Evolutionary conservation across 495 filamentous ascomycete species (phyloP).

Genomic region (Cercophora scortea): DNA sequence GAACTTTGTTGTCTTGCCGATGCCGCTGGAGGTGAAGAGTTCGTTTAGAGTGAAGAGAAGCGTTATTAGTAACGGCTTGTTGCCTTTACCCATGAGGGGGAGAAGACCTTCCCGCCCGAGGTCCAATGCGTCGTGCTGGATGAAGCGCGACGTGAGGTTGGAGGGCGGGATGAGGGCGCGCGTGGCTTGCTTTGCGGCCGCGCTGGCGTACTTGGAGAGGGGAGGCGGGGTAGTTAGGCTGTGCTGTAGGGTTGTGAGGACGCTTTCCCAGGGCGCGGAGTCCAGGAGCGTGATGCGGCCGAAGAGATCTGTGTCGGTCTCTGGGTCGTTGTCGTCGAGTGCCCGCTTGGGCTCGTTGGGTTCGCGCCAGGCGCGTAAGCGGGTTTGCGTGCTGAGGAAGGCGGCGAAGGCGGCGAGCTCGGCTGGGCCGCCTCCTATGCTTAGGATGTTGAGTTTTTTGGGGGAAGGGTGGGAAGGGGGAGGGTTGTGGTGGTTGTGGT

Average conservation of each 20-base stretch:
- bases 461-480: too few relatives aligned
- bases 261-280: conserved; percentile 64
- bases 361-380: neutral
- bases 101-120: conserved; percentile 34
- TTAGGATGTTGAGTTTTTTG: conserved; percentile 42
- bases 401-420: conserved; percentile 73
- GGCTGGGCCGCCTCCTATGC: conserved; percentile 81
- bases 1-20: conserved; percentile 65
- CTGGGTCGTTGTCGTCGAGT: neutral
- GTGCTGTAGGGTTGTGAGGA: conserved; percentile 46
- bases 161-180: conserved; percentile 28
- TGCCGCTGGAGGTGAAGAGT: conserved; percentile 67
- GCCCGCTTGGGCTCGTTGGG: too few relatives aligned
- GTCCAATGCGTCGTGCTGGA: conserved; percentile 55
- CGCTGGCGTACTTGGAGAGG: conserved; percentile 49
- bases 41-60: conserved; percentile 97
- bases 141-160: conserved; percentile 42
- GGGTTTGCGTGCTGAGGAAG: conserved; percentile 40
- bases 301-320: neutral
- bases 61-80: conserved; percentile 52
- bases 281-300: conserved; percentile 58
- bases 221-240: conserved; percentile 38
- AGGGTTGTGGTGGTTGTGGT: neutral
- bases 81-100: conserved; percentile 27
- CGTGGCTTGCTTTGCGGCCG: conserved; percentile 37